Conservation (phyloP, 805 yeast species). For the Saccharomycopsis fibuligera region DNA sequence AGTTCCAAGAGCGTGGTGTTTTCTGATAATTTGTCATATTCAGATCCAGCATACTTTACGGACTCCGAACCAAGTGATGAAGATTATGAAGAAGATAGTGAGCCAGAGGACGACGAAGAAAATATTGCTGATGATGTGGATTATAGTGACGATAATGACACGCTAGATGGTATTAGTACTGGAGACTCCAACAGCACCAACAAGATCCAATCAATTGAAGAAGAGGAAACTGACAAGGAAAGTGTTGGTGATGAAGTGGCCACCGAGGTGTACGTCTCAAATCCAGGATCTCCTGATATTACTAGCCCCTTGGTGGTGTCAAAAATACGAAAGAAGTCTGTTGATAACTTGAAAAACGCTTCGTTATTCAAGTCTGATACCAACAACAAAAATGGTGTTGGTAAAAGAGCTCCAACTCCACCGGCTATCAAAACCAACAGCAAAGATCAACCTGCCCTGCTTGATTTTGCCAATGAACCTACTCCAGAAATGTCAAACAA, state of each 20-base stretch:
- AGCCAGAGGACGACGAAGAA: not conserved
- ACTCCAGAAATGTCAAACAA: not conserved
- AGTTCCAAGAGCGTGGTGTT: conserved; percentile 16
- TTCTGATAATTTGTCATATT: conserved; percentile 14
- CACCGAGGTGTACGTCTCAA: not conserved
- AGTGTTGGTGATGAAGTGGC: conserved; percentile 5
- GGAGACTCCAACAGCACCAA: not conserved
- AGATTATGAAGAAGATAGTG: conserved; percentile 1
- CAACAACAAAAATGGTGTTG: not conserved
- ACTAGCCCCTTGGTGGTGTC: conserved; percentile 6
- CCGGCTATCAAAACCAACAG: conserved; percentile 3
- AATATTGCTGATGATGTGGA: conserved; percentile 8
- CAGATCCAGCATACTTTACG: conserved; percentile 15
- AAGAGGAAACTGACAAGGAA: conserved; percentile 4
- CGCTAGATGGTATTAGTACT: conserved; percentile 5
- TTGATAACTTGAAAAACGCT: conserved; percentile 7
- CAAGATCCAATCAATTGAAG: not conserved
- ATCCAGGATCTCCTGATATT: not conserved
- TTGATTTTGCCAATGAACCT: too few relatives aligned
- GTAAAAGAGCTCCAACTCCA: conserved; percentile 11
- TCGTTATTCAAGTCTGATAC: not conserved
- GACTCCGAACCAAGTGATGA: conserved; percentile 18
- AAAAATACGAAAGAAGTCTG: conserved; percentile 13
- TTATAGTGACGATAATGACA: conserved; percentile 13
- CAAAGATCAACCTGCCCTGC: too few relatives aligned